phyloP scores from a whole-genome alignment of 257 asterid genomes.

The Penstemon davidsonii region DNA sequence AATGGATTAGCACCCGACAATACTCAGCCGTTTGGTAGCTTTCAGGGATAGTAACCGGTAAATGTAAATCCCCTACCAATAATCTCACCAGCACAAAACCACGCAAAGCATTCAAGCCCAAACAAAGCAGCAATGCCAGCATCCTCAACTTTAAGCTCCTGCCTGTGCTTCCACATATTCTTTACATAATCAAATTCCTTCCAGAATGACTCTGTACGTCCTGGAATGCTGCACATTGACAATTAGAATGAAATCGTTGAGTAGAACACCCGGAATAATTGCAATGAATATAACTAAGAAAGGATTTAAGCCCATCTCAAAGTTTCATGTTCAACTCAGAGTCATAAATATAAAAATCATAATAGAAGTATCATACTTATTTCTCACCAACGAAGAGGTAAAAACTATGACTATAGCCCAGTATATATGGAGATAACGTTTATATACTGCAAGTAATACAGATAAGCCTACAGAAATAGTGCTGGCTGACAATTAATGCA shows the following conservation, averaged over 20 bases:
- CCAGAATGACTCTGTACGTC: slow-evolving; percentile 40
- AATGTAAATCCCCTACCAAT: slow-evolving; percentile 46
- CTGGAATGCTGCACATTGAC: slow-evolving; percentile 35
- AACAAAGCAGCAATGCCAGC: slow-evolving; percentile 47
- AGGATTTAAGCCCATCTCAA: not conserved
- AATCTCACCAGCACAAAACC: slow-evolving; percentile 50
- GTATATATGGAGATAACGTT: not conserved
- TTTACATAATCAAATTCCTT: slow-evolving; percentile 43
- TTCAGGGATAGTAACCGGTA: slow-evolving; percentile 45
- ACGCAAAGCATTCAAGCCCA: slow-evolving; percentile 45
- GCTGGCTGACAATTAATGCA: not conserved
- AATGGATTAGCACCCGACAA: not conserved
- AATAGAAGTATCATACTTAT: not conserved
- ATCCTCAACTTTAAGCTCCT: slow-evolving; percentile 44
- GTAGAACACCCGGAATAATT: not conserved
- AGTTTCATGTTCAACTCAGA: not conserved
- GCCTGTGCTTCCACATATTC: slow-evolving; percentile 43
- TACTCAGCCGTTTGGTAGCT: not conserved
- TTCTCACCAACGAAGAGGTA: not conserved
- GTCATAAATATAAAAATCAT: not conserved
- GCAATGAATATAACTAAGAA: not conserved
- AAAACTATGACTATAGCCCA: not conserved
- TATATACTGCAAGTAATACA: not conserved
- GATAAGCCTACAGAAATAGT: not conserved
- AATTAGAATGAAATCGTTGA: not conserved